phyloP scores from a whole-genome alignment of 345 rosid species.

The Gossypium thurberi region DNA sequence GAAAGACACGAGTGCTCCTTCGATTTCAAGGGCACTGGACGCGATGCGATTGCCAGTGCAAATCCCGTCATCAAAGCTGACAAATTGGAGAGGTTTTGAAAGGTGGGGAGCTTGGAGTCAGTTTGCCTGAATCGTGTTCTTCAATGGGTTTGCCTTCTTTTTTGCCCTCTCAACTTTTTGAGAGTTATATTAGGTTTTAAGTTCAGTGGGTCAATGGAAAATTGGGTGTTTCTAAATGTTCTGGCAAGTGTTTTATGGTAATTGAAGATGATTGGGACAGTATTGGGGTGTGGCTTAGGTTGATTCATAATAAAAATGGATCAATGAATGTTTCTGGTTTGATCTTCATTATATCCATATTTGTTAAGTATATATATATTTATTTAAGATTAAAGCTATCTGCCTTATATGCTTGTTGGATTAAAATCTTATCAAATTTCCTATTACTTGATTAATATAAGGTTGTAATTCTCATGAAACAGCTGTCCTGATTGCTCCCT shows the following conservation, averaged over 20 bases:
- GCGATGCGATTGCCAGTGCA: conserved; percentile 59
- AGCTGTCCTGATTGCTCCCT: neutral
- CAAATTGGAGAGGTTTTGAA: conserved; percentile 63
- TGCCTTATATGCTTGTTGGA: neutral
- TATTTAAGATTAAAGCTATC: neutral
- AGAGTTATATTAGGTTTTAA: neutral
- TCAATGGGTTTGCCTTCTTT: neutral
- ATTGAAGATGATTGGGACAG: neutral
- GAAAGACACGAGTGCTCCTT: conserved; percentile 68
- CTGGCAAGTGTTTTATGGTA: conserved; percentile 3
- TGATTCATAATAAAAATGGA: conserved; percentile 30
- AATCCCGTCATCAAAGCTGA: conserved; percentile 78
- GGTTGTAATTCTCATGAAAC: neutral
- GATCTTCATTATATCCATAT: conserved; percentile 6
- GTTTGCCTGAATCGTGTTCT: neutral
- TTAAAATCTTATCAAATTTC: neutral
- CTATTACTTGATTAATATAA: neutral
- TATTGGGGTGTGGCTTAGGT: neutral
- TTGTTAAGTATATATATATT: conserved; percentile 1
- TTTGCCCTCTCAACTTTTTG: neutral
- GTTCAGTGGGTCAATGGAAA: neutral
- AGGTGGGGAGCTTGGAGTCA: conserved; percentile 21
- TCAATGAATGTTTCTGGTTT: conserved; percentile 19
- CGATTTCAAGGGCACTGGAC: conserved; percentile 68
- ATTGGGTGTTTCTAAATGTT: conserved; percentile 3